Conservation (phyloP, 139 green algal species). For the Chlamydomonas schloesseri region DNA sequence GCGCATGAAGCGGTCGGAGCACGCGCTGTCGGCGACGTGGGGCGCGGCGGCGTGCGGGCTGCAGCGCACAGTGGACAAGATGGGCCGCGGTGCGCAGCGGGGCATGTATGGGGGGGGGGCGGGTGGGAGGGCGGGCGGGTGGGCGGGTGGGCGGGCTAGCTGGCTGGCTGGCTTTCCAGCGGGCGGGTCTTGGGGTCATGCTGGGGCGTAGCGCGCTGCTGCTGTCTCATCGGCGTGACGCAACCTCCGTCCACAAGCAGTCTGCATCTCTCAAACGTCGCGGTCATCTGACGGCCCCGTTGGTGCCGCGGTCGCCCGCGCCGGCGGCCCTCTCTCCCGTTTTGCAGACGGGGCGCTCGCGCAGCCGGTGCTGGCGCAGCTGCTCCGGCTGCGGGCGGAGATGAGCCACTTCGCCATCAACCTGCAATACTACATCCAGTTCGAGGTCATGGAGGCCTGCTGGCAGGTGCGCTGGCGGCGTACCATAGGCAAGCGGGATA, state of each 20-base stretch:
- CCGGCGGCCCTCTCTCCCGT: too few relatives aligned
- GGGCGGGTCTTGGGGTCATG: too few relatives aligned
- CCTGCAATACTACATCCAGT: slow-evolving; percentile 71
- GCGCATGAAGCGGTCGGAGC: slow-evolving; percentile 88
- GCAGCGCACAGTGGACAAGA: slow-evolving; percentile 50
- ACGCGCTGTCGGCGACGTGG: slow-evolving; percentile 82
- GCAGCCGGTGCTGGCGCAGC: slow-evolving; percentile 59
- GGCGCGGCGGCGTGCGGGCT: slow-evolving; percentile 46
- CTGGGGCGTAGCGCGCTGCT: too few relatives aligned
- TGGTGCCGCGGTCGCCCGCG: too few relatives aligned
- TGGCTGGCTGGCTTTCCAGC: too few relatives aligned
- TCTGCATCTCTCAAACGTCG: too few relatives aligned
- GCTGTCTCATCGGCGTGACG: too few relatives aligned
- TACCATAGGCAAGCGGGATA: too few relatives aligned
- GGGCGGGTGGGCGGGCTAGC: background rate
- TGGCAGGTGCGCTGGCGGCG: slow-evolving; percentile 13
- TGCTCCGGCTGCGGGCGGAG: slow-evolving; percentile 84
- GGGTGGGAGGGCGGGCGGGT: background rate
- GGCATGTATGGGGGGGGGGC: background rate
- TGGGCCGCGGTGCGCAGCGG: background rate
- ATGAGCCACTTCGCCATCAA: slow-evolving; percentile 92
- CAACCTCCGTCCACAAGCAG: too few relatives aligned
- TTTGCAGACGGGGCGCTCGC: slow-evolving; percentile 3
- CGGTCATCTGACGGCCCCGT: too few relatives aligned
- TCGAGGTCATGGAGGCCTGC: too few relatives aligned